Percentiles rank a stretch among this genome's conserved stretches.
Evolutionary conservation across 2,329 filamentous ascomycete genomes (phyloP).

Genomic region (Trichoderma atroviride): DNA sequence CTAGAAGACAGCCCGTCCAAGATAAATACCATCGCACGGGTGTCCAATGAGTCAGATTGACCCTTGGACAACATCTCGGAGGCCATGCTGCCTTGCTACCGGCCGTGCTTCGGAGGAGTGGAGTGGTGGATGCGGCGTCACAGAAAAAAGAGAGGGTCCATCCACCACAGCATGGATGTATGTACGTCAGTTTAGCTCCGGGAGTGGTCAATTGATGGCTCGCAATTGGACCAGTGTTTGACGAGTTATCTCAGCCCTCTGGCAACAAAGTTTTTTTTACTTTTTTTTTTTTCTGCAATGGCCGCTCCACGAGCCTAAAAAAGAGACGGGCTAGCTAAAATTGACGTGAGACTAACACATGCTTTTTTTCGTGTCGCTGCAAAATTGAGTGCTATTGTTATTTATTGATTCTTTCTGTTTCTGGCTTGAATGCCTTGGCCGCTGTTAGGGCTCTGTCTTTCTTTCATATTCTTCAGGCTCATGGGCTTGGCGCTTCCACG

Average conservation of each 20-base stretch:
- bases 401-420: background rate
- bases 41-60: slow-evolving; percentile 24
- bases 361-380: background rate
- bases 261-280: slow-evolving; percentile 4
- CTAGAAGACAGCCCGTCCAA: background rate
- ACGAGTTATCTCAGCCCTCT: background rate
- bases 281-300: background rate
- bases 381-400: background rate
- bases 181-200: slow-evolving; percentile 10
- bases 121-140: slow-evolving; percentile 17
- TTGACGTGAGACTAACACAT: background rate
- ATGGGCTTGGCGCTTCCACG: background rate
- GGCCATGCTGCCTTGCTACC: slow-evolving; percentile 18
- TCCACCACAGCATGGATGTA: slow-evolving; percentile 9
- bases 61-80: slow-evolving; percentile 4
- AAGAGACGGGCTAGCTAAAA: background rate
- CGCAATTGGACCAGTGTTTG: background rate
- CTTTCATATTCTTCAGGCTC: background rate
- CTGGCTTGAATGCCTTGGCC: background rate
- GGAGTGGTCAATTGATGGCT: slow-evolving; percentile 13
- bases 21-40: background rate
- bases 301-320: slow-evolving; percentile 13
- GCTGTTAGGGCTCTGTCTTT: background rate
- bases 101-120: slow-evolving; percentile 26
- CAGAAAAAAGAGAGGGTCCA: background rate